These are phyloP conservation scores for Typha latifolia DNA, from an alignment of 176 grass and related monocot species.

Conservation along the genomic window DNA sequence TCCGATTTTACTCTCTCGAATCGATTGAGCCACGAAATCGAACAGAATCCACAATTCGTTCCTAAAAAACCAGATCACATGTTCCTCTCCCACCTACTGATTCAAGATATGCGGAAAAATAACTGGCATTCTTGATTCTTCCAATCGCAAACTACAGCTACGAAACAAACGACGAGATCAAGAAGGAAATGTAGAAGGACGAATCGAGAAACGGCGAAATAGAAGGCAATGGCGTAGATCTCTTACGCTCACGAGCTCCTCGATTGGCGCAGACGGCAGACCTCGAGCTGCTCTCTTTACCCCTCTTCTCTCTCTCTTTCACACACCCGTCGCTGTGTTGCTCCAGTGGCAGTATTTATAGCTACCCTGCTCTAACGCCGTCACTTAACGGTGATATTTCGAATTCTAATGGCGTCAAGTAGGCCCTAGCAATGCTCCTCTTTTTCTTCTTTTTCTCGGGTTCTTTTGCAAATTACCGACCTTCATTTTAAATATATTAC, in stretches of 20 bases:
- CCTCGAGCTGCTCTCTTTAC: not conserved
- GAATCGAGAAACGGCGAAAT: not conserved
- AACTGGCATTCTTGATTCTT: not conserved
- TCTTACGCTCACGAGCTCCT: not conserved
- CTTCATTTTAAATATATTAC: no score
- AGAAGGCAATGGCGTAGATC: not conserved
- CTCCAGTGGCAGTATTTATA: constrained; percentile 6
- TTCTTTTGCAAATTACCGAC: no score
- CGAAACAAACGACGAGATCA: not conserved
- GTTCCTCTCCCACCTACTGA: not conserved
- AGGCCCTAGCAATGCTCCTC: no score
- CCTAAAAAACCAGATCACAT: not conserved
- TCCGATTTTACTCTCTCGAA: not conserved
- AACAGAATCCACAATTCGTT: not conserved
- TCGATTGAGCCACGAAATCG: not conserved
- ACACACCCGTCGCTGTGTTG: not conserved
- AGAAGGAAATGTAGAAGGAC: not conserved
- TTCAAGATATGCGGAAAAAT: not conserved
- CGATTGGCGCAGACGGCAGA: not conserved
- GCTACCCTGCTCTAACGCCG: constrained; percentile 4
- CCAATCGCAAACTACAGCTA: not conserved
- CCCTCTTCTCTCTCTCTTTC: not conserved
- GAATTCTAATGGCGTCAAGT: not conserved
- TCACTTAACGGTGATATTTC: constrained; percentile 1
- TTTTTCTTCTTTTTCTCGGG: no score